Base-by-base conservation (phyloP, 192 early-diverging fungal genomes). In the Pilobolus umbonatus region DNA sequence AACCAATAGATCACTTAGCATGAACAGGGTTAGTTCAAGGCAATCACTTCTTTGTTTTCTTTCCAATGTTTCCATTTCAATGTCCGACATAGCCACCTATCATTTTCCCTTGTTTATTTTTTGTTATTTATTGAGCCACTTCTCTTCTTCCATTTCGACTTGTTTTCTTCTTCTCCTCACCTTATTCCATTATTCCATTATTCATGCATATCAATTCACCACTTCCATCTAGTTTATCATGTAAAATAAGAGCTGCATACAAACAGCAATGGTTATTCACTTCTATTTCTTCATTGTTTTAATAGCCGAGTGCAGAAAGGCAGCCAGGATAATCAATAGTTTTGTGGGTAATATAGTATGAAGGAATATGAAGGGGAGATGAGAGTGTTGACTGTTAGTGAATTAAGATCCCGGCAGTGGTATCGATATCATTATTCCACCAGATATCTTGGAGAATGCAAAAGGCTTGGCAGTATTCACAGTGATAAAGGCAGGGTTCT, bases 401-500 rank as follows among this genome's bases (percentile, higher is more conserved):
- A 11, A 8, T 17, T 39, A 53, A 70, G 68, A 64, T 46, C 47
- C 61, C 1, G 68, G 67, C 30, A 52, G 70, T 29, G 85, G 80
- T 2, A 40, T 80, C 0, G 85, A 90, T 68, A 81, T 80, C 62
- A 75, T 84, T 39, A 90, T 88, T 60, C 87, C 88, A 35, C 53
- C 73, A 4, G 57, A 73, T 39, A 80, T 90, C 39, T 62, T 89
- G 17, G 57, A 58, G 36, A 85, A 91, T 47, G 91, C 92, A 39
- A 87, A 89, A 66, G 95, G 95, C 5, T 79, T 98, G 12, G 95
- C 95, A 50, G 87, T 98, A 29, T 75, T 98, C 67, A 91, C 90
- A 0, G 95, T 94, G 9, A 64, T 96, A 61, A 98, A 98, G 66
- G 95, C 87, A 30, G 95, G 95, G 1, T 96, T 95, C 54, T 70